Conservation (phyloP, 768 basidiomycete species). For the Leccinum pellstonianum region DNA sequence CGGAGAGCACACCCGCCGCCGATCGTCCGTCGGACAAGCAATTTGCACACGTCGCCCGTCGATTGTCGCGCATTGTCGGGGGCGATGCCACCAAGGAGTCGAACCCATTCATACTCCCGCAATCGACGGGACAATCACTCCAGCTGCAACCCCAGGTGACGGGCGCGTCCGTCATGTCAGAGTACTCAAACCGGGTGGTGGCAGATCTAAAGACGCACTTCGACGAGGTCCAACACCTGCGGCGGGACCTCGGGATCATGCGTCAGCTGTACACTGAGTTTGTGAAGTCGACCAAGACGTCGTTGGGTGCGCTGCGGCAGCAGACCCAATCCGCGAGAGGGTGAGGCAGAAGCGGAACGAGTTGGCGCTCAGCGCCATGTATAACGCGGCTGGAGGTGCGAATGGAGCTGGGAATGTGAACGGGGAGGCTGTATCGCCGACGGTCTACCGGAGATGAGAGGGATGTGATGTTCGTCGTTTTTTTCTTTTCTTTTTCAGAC, state of each 20-base stretch:
- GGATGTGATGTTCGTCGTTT: too few relatives aligned
- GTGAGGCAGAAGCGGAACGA: too few relatives aligned
- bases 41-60: conserved; percentile 68
- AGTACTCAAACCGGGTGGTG: conserved; percentile 72
- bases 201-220: conserved; percentile 87
- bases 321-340: conserved; percentile 83
- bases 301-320: conserved; percentile 69
- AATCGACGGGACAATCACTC: conserved; percentile 67
- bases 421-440: too few relatives aligned
- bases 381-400: too few relatives aligned
- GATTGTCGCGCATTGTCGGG: conserved; percentile 67
- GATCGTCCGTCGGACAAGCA: conserved; percentile 74
- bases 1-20: conserved; percentile 63
- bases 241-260: conserved; percentile 91
- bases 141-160: conserved; percentile 63
- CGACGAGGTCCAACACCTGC: conserved; percentile 91
- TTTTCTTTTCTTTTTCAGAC: too few relatives aligned
- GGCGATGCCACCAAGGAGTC: conserved; percentile 35
- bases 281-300: conserved; percentile 86
- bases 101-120: conserved; percentile 46
- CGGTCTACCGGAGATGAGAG: too few relatives aligned
- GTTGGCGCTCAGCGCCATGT: too few relatives aligned
- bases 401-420: too few relatives aligned
- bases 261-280: conserved; percentile 95
- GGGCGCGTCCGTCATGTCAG: conserved; percentile 69